phyloP scores from a whole-genome alignment of 202 grass and related monocot genomes.

The Saccharum hybrid region DNA sequence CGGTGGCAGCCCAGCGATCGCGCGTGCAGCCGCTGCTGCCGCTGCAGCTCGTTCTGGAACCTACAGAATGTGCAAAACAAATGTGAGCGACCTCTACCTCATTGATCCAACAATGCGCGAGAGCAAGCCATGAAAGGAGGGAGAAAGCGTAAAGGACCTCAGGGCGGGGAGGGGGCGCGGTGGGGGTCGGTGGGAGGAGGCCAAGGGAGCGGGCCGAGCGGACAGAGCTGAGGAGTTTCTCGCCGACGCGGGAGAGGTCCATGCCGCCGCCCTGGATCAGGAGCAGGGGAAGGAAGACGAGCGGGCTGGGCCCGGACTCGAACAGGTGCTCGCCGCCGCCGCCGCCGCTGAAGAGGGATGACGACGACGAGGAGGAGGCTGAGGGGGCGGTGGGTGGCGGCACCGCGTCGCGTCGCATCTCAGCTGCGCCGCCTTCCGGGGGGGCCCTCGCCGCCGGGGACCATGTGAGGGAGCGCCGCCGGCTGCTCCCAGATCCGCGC shows the following conservation, averaged over 20 bases:
- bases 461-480: conserved; percentile 58
- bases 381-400: conserved; percentile 42
- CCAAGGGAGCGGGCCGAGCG: conserved; percentile 92
- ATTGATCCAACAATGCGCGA: conserved; percentile 26
- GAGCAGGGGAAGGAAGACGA: conserved; percentile 96
- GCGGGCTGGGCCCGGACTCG: conserved; percentile 69
- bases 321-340: conserved; percentile 60
- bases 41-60: conserved; percentile 95
- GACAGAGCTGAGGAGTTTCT: conserved; percentile 95
- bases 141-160: conserved; percentile 51
- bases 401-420: conserved; percentile 75
- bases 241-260: conserved; percentile 97
- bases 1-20: conserved; percentile 75
- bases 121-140: neutral
- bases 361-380: conserved; percentile 37
- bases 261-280: conserved; percentile 96
- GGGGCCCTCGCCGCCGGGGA: conserved; percentile 43
- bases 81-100: conserved; percentile 19
- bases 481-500: conserved; percentile 55
- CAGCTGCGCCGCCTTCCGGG: conserved; percentile 54
- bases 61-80: conserved; percentile 44
- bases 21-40: conserved; percentile 72
- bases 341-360: conserved; percentile 61
- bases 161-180: conserved; percentile 60
- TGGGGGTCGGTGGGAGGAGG: conserved; percentile 57